Evolutionary conservation across 169 alveolate genomes (phyloP).

Genomic region (Eimeria maxima): DNA sequence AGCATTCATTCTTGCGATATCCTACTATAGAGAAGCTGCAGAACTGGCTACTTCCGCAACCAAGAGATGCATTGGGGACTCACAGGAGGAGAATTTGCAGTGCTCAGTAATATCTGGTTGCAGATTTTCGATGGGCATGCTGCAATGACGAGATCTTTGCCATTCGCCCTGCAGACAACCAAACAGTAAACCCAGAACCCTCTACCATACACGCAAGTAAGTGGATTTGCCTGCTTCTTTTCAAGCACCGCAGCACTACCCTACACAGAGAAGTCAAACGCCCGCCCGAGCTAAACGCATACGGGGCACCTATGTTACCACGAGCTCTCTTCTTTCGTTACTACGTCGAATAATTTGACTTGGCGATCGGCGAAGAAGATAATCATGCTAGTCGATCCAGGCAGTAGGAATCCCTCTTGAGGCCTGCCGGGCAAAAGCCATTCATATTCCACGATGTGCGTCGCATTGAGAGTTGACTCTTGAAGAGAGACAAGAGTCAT

Average conservation of each 20-base stretch:
- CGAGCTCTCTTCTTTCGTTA: slow-evolving; percentile 50
- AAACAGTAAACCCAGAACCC: background rate
- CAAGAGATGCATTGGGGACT: background rate
- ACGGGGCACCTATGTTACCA: background rate
- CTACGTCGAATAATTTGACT: slow-evolving; percentile 32
- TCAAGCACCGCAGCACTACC: background rate
- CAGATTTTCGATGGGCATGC: slow-evolving; percentile 71
- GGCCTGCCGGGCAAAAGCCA: slow-evolving; percentile 71
- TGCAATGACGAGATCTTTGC: slow-evolving; percentile 73
- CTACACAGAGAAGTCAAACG: background rate
- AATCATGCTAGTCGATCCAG: background rate
- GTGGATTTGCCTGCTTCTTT: background rate
- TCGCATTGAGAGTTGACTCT: slow-evolving; percentile 5
- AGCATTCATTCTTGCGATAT: background rate
- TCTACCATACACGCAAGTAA: background rate
- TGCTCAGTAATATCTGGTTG: slow-evolving; percentile 59
- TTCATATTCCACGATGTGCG: slow-evolving; percentile 68
- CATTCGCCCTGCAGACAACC: slow-evolving; percentile 28
- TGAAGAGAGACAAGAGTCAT: slow-evolving; percentile 40
- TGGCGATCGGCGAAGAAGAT: slow-evolving; percentile 72
- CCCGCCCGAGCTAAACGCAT: background rate
- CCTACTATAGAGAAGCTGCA: background rate
- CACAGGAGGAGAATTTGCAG: slow-evolving; percentile 68
- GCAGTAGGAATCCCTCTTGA: slow-evolving; percentile 67
- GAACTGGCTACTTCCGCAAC: background rate